Base-by-base conservation (phyloP, 345 rosid species). In the Heritiera littoralis region DNA sequence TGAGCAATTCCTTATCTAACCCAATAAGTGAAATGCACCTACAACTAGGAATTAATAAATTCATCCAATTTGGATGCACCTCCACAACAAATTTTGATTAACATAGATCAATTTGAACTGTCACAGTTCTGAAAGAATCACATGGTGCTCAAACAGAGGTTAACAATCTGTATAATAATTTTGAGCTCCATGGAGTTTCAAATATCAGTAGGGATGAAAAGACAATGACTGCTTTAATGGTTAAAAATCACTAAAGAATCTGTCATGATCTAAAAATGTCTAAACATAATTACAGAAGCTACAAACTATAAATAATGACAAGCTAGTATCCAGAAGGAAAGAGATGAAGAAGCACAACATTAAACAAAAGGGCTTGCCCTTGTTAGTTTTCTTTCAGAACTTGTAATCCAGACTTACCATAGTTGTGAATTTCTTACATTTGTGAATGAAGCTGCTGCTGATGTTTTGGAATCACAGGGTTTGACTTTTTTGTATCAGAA, bases 391-490 rank as follows among this genome's bases (percentile, higher is more conserved):
- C 49, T 28, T 60, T 63, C 32, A 84, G 17, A 63, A 52, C 66
- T 20, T 72, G 60, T 11, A 76, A 72, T 79, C 59, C 74, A 23
- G 80, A 67, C 30, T 73, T 75, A 65, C 78, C 58, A 48, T 73
- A 61, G 35, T 73, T 75, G 23, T 51, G 80, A 74, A 73, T 76
- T 78, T 75, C 86, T 72, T 61, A 70, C 86, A 51, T 82, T 64
- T 17, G 20, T 38, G 17, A 51, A 73, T 40, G 86, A 74, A 18
- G 69, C 74, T 17, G 76, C 15, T 6, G 78, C 80, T 3, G 80
- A 65, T 49, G 38, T 74, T 65, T 80, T 81, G 59, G 58, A n/a
- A 43, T 81, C 56, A 76, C 63, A 45, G 40, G 81, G 79, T 83
- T 78, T 7, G 60, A 66, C 56, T 64, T 73, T 77, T 83, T 80